Evolutionary conservation across 73 alveolate species (phyloP).

Genomic region (Paramecium caudatum): DNA sequence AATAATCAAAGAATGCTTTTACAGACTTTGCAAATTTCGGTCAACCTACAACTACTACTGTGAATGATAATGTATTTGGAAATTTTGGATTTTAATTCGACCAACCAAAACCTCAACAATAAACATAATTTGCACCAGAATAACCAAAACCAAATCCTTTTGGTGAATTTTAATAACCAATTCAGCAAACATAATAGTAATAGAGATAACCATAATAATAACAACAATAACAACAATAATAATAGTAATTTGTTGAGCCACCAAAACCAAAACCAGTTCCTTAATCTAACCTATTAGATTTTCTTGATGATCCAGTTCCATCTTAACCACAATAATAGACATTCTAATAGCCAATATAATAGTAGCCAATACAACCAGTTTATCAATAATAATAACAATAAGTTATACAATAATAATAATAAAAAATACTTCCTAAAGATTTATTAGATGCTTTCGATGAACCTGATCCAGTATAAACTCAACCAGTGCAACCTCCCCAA

Average conservation of each 20-base stretch:
- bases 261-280: not conserved
- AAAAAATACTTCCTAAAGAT: conserved; percentile 11
- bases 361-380: not conserved
- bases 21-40: conserved; percentile 37
- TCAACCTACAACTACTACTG: not conserved
- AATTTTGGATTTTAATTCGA: conserved; percentile 10
- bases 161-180: conserved; percentile 1
- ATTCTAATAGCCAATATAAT: not conserved
- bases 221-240: not conserved
- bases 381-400: not conserved
- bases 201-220: not conserved
- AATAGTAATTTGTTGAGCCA: not conserved
- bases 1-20: conserved; percentile 19
- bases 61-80: conserved; percentile 47
- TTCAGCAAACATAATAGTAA: not conserved
- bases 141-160: not conserved
- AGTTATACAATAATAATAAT: not conserved
- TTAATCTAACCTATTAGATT: conserved; percentile 30
- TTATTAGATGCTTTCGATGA: conserved; percentile 61
- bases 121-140: not conserved
- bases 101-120: not conserved
- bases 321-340: not conserved
- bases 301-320: conserved; percentile 9
- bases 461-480: not conserved
- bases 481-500: not conserved